Conservation (phyloP, 2,329 filamentous ascomycete genomes). For the Pleurostoma richardsiae region DNA sequence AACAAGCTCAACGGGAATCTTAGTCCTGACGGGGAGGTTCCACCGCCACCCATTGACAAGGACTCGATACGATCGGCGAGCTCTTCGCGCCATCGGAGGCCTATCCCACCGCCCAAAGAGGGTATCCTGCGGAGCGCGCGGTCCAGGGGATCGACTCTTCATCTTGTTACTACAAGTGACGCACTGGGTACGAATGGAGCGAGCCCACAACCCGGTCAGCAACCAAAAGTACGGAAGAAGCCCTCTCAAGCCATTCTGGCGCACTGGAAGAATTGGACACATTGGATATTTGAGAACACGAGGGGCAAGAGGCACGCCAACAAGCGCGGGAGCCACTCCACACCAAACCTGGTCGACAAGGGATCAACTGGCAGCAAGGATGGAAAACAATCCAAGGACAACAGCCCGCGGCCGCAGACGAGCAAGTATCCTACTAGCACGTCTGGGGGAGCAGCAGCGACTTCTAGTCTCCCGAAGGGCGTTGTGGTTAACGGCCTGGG, state of each 20-base stretch:
- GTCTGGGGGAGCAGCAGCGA: constrained; percentile 25
- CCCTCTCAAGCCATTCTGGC: constrained; percentile 54
- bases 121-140: constrained; percentile 61
- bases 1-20: constrained; percentile 35
- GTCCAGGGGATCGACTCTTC: constrained; percentile 78
- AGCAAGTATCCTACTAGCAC: constrained; percentile 46
- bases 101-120: constrained; percentile 84
- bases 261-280: constrained; percentile 60
- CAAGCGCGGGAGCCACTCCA: constrained; percentile 50
- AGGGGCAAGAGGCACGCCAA: constrained; percentile 43
- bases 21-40: constrained; percentile 39
- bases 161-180: constrained; percentile 68
- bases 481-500: constrained; percentile 47
- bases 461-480: constrained; percentile 42
- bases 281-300: constrained; percentile 58
- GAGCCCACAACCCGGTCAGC: constrained; percentile 16
- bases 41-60: constrained; percentile 73
- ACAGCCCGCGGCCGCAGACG: constrained; percentile 54
- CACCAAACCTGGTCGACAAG: constrained; percentile 52
- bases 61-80: constrained; percentile 70
- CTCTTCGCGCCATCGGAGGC: constrained; percentile 69
- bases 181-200: constrained; percentile 31
- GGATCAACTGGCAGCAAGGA: constrained; percentile 31
- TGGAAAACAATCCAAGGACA: constrained; percentile 42
- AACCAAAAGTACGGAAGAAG: constrained; percentile 48